Conservation (phyloP, 129 eudicot genomes). For the Cynara cardunculus region DNA sequence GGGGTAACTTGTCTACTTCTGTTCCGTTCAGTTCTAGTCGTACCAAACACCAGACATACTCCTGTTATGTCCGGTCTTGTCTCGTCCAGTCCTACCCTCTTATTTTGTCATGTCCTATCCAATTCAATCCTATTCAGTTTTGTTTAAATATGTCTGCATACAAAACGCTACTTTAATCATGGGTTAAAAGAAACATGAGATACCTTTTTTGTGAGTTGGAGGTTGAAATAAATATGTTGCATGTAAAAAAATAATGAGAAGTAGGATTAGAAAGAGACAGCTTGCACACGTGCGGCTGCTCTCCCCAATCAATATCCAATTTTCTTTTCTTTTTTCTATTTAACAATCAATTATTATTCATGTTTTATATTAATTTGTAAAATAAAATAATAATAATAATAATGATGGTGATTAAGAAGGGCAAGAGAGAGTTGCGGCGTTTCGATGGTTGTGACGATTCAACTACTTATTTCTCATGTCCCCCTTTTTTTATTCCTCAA, state of each 20-base stretch:
- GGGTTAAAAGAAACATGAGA: too few relatives aligned
- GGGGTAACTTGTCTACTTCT: too few relatives aligned
- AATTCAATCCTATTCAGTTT: too few relatives aligned
- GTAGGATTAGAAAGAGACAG: conserved; percentile 34
- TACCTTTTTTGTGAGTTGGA: not conserved
- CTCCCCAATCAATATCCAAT: not conserved
- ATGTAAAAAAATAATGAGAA: not conserved
- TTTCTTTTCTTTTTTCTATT: too few relatives aligned
- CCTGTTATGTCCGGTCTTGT: too few relatives aligned
- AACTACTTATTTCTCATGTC: not conserved
- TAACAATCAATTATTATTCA: not conserved
- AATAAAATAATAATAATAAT: not conserved
- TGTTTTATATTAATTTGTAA: not conserved
- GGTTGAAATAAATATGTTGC: not conserved
- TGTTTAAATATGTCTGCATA: too few relatives aligned
- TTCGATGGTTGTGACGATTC: conserved; percentile 32
- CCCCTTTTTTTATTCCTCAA: too few relatives aligned
- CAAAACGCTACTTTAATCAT: too few relatives aligned
- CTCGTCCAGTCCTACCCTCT: too few relatives aligned
- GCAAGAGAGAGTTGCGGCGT: conserved; percentile 34
- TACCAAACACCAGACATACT: too few relatives aligned
- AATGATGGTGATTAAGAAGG: conserved; percentile 1
- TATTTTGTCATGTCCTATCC: too few relatives aligned
- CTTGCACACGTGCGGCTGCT: conserved; percentile 39
- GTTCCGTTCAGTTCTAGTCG: too few relatives aligned